phyloP scores from a whole-genome alignment of 495 filamentous ascomycete species.

The Aspergillus biplanus region DNA sequence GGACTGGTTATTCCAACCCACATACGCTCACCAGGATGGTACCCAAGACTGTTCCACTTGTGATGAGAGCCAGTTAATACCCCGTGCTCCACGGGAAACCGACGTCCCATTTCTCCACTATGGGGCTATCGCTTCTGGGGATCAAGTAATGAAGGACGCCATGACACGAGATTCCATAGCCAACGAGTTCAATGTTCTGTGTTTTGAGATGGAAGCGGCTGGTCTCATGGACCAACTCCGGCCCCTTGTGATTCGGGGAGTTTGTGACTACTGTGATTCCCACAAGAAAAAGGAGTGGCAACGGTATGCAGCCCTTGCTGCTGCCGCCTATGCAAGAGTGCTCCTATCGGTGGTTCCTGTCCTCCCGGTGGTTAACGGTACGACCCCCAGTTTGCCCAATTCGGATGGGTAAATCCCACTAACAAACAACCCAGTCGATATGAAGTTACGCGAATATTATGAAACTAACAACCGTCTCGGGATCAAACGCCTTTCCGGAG shows the following conservation, averaged over 20 bases:
- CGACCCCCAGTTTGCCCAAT: no score
- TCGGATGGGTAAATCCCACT: no score
- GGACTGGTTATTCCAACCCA: background rate
- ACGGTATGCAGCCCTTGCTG: constrained; percentile 1
- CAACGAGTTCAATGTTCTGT: constrained; percentile 18
- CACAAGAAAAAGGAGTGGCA: constrained; percentile 16
- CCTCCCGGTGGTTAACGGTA: background rate
- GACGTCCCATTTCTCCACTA: constrained; percentile 19
- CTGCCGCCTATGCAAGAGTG: constrained; percentile 9
- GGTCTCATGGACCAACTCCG: constrained; percentile 8
- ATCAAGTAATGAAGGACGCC: constrained; percentile 19
- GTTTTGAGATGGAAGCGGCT: constrained; percentile 24
- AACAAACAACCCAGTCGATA: no score
- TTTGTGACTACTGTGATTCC: constrained; percentile 20
- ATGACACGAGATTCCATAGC: constrained; percentile 8
- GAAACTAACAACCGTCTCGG: background rate
- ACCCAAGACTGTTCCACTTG: constrained; percentile 14
- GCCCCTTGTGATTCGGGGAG: constrained; percentile 17
- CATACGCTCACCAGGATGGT: background rate
- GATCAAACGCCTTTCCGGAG: constrained; percentile 29
- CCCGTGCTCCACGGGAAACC: background rate
- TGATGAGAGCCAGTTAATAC: constrained; percentile 11
- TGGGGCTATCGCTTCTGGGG: constrained; percentile 23
- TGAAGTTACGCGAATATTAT: background rate
- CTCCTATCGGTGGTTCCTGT: background rate